Evolutionary conservation across 164 flowering plant genomes (phyloP), one percentile per base, ranked within the genome.

Genomic region (Umbellularia californica): DNA sequence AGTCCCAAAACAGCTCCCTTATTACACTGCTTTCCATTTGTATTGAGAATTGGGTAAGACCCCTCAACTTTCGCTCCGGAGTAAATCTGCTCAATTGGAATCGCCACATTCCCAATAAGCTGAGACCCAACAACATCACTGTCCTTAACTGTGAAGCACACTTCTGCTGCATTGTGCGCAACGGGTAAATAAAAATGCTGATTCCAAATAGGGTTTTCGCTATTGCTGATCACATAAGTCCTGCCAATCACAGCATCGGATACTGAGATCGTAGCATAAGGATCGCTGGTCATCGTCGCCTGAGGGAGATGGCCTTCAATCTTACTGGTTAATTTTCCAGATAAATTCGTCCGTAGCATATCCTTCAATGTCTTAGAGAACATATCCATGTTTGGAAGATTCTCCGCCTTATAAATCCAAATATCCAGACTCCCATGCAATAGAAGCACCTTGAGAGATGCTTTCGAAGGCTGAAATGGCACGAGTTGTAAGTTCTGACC

Each of bases 371-470:
- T 89, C 80, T 85, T 94, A 75, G 92, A 95, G 74, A 96, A 92
- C 91, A 87, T 88, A 83, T 96, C 98, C 99, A 93, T 91, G 82
- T 95, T 95, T 7, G 99, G 99, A 62, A 96, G 93, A 81, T 92
- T 93, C 69, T 80, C 87, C 2, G 97, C 99, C 41, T 85, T 92
- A 68, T 80, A 50, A 0, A 96, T 87, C 86, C 87, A 87, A 71
- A 96, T 94, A 68, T 92, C 97, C 64, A 96, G 79, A 82, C 86
- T 90, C 25, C 99, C 99, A 86, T 96, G 99, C 72, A 96, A 75
- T 17, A 94, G 88, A 77, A 95, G 75, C 69, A 92, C 93, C 77
- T 81, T 94, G 79, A 92, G 79, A 23, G 99, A 93, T 47, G 86
- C 91, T 76, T 89, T 88, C 17, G 81, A 41, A 20, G 82, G 65